These are phyloP conservation scores for Saraca asoca DNA, from an alignment of 331 rosid species.

Conservation along the genomic window DNA sequence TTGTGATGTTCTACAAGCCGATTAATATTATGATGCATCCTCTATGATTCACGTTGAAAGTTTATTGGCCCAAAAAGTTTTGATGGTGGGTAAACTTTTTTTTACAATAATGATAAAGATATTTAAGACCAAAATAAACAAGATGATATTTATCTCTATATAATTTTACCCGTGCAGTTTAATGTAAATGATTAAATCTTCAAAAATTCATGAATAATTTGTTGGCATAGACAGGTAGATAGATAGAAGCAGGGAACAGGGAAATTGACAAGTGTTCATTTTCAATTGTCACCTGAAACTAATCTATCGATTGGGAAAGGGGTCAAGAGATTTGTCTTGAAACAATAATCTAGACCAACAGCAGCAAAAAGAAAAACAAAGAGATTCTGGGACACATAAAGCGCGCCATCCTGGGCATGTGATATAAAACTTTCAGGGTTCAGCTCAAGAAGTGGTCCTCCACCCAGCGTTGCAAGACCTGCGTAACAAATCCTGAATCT, in stretches of 20 bases:
- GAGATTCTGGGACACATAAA: conserved; percentile 62
- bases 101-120: no score
- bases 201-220: no score
- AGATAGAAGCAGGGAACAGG: not conserved
- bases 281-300: conserved; percentile 35
- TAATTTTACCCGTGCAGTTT: no score
- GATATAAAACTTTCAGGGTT: conserved; percentile 59
- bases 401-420: conserved; percentile 63
- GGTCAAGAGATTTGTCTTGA: conserved; percentile 67
- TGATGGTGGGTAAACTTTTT: no score
- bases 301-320: conserved; percentile 66
- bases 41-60: conserved; percentile 2
- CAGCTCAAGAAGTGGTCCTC: conserved; percentile 57
- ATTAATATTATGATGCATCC: conserved; percentile 33
- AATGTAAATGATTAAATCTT: no score
- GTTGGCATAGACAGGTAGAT: no score
- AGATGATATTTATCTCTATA: no score
- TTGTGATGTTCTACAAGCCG: conserved; percentile 20
- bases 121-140: no score
- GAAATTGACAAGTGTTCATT: conserved; percentile 2
- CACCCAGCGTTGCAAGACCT: conserved; percentile 75
- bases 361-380: conserved; percentile 69
- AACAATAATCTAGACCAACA: conserved; percentile 72
- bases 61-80: no score
- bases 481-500: conserved; percentile 26